phyloP scores from a whole-genome alignment of 2,329 filamentous ascomycete species.

The Fusarium virguliforme region DNA sequence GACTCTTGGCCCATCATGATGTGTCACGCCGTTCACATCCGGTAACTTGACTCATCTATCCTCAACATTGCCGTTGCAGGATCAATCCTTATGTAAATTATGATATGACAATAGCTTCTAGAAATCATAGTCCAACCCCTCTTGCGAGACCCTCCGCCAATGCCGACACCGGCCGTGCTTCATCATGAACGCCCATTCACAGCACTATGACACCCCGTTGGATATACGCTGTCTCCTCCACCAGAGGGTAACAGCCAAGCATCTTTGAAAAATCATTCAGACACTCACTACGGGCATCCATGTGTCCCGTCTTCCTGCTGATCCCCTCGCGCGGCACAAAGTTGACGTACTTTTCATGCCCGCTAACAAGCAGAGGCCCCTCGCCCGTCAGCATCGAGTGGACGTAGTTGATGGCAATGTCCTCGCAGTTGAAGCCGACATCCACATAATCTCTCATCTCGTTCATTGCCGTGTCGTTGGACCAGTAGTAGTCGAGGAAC shows the following conservation, averaged over 20 bases:
- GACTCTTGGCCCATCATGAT: too few relatives aligned
- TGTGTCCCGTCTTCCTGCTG: constrained; percentile 54
- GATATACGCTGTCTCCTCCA: constrained; percentile 56
- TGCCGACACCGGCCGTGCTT: constrained; percentile 3
- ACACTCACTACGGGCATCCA: constrained; percentile 56
- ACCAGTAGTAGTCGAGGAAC: constrained; percentile 59
- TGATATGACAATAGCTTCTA: too few relatives aligned
- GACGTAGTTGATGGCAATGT: constrained; percentile 60
- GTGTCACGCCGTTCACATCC: too few relatives aligned
- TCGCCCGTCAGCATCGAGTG: constrained; percentile 55
- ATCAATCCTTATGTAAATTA: too few relatives aligned
- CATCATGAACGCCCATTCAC: constrained; percentile 28
- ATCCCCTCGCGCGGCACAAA: constrained; percentile 54
- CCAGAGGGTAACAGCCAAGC: constrained; percentile 57
- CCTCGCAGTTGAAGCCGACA: constrained; percentile 60
- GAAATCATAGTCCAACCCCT: neutral
- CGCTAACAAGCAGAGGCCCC: constrained; percentile 56
- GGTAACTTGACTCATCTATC: too few relatives aligned
- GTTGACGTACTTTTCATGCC: constrained; percentile 55
- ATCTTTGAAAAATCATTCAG: constrained; percentile 56
- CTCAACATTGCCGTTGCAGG: too few relatives aligned
- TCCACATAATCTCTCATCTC: constrained; percentile 58
- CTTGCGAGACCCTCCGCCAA: neutral
- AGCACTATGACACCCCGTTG: constrained; percentile 53
- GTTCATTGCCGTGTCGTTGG: constrained; percentile 52